Percentiles rank a stretch among this genome's conserved stretches.
Conservation (phyloP, 805 yeast genomes). For the Candida odintsovae region DNA sequence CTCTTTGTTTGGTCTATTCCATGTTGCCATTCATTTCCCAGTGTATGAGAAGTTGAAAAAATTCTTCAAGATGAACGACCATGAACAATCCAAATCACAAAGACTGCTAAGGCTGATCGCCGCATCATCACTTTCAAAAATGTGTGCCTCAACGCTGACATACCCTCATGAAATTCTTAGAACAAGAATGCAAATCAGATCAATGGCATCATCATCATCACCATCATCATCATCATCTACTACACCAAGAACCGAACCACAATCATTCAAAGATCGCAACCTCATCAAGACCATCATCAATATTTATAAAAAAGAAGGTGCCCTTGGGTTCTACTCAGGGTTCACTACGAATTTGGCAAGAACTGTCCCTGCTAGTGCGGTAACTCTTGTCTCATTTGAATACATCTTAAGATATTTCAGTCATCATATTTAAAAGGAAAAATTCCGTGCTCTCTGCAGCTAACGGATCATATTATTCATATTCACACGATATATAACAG, state of each 20-base stretch:
- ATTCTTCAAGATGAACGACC: conserved; percentile 30
- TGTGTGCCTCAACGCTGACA: conserved; percentile 82
- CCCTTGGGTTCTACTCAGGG: conserved; percentile 84
- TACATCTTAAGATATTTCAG: conserved; percentile 38
- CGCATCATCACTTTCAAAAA: conserved; percentile 79
- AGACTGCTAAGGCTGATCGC: conserved; percentile 39
- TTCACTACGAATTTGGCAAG: conserved; percentile 78
- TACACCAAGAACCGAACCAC: conserved; percentile 18
- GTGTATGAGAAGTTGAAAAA: conserved; percentile 77
- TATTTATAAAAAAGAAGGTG: conserved; percentile 58
- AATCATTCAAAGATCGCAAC: conserved; percentile 5
- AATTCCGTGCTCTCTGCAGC: not conserved
- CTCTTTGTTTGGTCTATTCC: conserved; percentile 82
- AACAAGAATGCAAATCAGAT: conserved; percentile 73
- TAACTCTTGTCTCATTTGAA: conserved; percentile 91
- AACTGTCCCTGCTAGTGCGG: conserved; percentile 93
- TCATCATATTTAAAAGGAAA: not conserved
- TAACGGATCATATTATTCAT: not conserved
- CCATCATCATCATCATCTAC: conserved; percentile 5
- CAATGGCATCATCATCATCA: conserved; percentile 21
- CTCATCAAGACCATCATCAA: conserved; percentile 19
- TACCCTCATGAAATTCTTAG: conserved; percentile 95
- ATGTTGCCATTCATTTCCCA: conserved; percentile 96
- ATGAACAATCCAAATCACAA: conserved; percentile 17
- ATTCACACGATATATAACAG: not conserved